Percentiles rank a stretch among this genome's conserved stretches.
These are phyloP conservation scores for Suillus decipiens DNA, from an alignment of 768 basidiomycete genomes.

Conservation along the genomic window DNA sequence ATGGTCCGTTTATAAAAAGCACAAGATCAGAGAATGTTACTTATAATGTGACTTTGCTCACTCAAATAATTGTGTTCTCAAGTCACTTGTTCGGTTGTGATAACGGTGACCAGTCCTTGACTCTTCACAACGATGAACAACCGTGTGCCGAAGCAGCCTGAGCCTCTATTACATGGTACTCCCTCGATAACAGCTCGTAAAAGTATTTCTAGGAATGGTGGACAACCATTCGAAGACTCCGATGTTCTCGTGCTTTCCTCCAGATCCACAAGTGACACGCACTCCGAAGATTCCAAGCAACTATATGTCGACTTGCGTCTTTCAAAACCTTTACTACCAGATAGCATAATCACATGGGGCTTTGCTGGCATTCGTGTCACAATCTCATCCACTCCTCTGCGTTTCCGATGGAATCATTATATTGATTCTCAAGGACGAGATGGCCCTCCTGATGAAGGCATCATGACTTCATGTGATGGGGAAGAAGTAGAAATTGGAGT, in stretches of 20 bases:
- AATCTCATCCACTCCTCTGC: constrained; percentile 7
- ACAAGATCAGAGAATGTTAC: too few relatives aligned
- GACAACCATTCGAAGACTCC: constrained; percentile 25
- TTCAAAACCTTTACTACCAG: constrained; percentile 5
- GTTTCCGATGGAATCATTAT: constrained; percentile 19
- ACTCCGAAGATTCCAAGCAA: constrained; percentile 17
- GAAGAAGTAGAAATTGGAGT: constrained; percentile 21
- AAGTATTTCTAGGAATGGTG: constrained; percentile 26
- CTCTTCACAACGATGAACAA: neutral
- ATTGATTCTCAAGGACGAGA: constrained; percentile 20
- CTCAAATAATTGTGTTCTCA: too few relatives aligned
- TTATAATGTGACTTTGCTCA: too few relatives aligned
- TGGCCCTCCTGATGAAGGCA: constrained; percentile 18
- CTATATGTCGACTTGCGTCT: constrained; percentile 25
- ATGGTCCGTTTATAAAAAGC: too few relatives aligned
- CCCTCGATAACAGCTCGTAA: constrained; percentile 24
- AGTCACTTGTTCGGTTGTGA: too few relatives aligned
- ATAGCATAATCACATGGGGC: constrained; percentile 14
- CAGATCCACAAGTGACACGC: constrained; percentile 21
- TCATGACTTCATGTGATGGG: constrained; percentile 12
- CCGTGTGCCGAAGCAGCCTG: neutral
- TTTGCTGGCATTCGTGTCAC: constrained; percentile 20
- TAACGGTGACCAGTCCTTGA: too few relatives aligned
- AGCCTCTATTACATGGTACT: constrained; percentile 14
- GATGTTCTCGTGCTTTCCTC: constrained; percentile 31